A percentile compares a stretch with the other conserved stretches of the same genome.
These are phyloP conservation scores for Iris pallida DNA, from an alignment of 116 monocot genomes.

Conservation along the genomic window DNA sequence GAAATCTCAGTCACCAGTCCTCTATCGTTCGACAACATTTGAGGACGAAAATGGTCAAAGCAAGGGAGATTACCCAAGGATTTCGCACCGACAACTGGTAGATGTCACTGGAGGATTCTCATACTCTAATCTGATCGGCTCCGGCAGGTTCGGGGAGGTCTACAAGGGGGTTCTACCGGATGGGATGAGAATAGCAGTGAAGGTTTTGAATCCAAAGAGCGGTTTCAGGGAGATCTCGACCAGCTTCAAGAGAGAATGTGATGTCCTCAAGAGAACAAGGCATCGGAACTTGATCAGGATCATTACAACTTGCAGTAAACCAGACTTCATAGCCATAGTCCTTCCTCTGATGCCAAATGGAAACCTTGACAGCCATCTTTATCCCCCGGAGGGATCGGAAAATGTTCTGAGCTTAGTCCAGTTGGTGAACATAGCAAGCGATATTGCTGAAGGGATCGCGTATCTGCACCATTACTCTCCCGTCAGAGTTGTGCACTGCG, in stretches of 20 bases:
- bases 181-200: conserved; percentile 55
- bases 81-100: conserved; percentile 57
- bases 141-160: conserved; percentile 68
- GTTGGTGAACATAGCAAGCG: conserved; percentile 42
- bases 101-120: conserved; percentile 71
- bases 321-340: conserved; percentile 76
- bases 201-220: conserved; percentile 47
- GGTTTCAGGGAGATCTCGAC: conserved; percentile 14
- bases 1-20: neutral
- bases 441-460: conserved; percentile 66
- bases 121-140: conserved; percentile 47
- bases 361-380: conserved; percentile 56
- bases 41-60: conserved; percentile 11
- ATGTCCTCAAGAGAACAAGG: conserved; percentile 51
- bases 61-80: conserved; percentile 43
- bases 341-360: conserved; percentile 76
- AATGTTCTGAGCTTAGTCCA: conserved; percentile 25
- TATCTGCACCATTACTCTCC: conserved; percentile 75
- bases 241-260: conserved; percentile 58
- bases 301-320: conserved; percentile 65
- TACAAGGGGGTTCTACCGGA: conserved; percentile 54
- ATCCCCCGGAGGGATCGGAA: conserved; percentile 8
- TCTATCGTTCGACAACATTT: neutral
- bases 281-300: conserved; percentile 69
- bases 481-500: conserved; percentile 61